A percentile compares a stretch with the other conserved stretches of the same genome.
Evolutionary conservation across 305 asterid species (phyloP).

Genomic region (Fraxinus velutina): DNA sequence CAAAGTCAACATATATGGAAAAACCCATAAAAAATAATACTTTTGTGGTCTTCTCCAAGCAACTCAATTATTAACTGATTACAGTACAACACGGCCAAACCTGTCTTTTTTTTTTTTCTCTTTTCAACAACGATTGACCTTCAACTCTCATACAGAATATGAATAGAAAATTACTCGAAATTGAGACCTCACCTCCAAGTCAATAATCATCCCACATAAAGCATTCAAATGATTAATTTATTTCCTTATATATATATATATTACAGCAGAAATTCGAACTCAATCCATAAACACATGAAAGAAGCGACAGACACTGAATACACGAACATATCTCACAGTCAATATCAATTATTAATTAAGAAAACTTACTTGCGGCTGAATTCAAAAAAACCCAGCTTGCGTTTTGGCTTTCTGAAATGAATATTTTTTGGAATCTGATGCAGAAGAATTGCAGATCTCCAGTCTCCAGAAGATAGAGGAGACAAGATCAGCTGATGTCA

Average conservation of each 20-base stretch:
- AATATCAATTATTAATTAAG: too few species aligned
- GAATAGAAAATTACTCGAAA: neutral
- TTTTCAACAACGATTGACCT: neutral
- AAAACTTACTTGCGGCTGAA: too few species aligned
- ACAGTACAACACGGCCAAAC: neutral
- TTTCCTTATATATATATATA: neutral
- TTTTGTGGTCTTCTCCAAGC: neutral
- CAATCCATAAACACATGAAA: too few species aligned
- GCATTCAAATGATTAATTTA: neutral
- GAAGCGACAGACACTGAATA: too few species aligned
- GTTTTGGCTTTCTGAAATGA: too few species aligned
- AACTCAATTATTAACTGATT: neutral
- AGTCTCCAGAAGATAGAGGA: too few species aligned
- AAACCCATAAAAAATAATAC: neutral
- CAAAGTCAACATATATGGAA: neutral
- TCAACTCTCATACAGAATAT: neutral
- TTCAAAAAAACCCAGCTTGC: too few species aligned
- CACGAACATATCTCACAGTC: too few species aligned
- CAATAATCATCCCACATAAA: neutral
- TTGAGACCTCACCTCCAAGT: neutral
- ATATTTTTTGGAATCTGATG: too few species aligned
- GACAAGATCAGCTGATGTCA: too few species aligned
- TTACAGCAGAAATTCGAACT: conserved; percentile 9
- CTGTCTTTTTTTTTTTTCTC: too few species aligned
- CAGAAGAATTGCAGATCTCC: too few species aligned